Percentiles rank a stretch among this genome's conserved stretches.
These are phyloP conservation scores for Peronospora belbahrii DNA, from an alignment of 352 stramenopile genomes.

Conservation along the genomic window DNA sequence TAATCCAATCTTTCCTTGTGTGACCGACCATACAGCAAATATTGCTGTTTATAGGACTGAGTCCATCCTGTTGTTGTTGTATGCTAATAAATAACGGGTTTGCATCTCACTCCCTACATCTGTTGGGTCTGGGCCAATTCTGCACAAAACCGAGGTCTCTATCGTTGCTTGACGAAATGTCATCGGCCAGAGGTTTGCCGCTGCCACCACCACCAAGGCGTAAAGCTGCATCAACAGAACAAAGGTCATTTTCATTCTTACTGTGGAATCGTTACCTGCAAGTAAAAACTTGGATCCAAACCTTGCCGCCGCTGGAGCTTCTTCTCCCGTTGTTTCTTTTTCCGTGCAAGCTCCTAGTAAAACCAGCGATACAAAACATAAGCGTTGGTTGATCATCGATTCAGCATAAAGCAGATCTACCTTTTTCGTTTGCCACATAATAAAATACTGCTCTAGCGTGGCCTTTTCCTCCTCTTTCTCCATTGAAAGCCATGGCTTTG, in stretches of 20 bases:
- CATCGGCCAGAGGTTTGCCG: slow-evolving; percentile 18
- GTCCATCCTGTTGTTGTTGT: slow-evolving; percentile 5
- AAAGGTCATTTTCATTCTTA: background rate
- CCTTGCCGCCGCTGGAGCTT: slow-evolving; percentile 61
- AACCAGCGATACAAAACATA: background rate
- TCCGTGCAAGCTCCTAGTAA: slow-evolving; percentile 51
- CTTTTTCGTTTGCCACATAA: slow-evolving; percentile 61
- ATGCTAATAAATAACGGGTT: slow-evolving; percentile 32
- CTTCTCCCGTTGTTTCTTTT: slow-evolving; percentile 68
- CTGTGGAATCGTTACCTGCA: background rate
- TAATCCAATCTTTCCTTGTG: background rate
- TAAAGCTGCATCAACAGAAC: slow-evolving; percentile 14
- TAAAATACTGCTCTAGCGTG: slow-evolving; percentile 48
- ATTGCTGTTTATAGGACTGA: slow-evolving; percentile 8
- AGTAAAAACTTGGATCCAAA: slow-evolving; percentile 2
- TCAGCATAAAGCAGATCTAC: slow-evolving; percentile 12
- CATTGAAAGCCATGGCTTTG: slow-evolving; percentile 55
- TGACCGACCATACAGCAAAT: background rate
- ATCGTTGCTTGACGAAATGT: slow-evolving; percentile 25
- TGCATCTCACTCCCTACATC: slow-evolving; percentile 1
- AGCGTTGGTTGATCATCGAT: background rate
- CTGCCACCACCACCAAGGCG: slow-evolving; percentile 18
- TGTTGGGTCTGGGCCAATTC: background rate
- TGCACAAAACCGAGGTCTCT: slow-evolving; percentile 20
- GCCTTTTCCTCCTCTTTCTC: slow-evolving; percentile 37